These are phyloP conservation scores for Phytophthora ohioensis DNA, from an alignment of 352 stramenopile species.

Conservation along the genomic window DNA sequence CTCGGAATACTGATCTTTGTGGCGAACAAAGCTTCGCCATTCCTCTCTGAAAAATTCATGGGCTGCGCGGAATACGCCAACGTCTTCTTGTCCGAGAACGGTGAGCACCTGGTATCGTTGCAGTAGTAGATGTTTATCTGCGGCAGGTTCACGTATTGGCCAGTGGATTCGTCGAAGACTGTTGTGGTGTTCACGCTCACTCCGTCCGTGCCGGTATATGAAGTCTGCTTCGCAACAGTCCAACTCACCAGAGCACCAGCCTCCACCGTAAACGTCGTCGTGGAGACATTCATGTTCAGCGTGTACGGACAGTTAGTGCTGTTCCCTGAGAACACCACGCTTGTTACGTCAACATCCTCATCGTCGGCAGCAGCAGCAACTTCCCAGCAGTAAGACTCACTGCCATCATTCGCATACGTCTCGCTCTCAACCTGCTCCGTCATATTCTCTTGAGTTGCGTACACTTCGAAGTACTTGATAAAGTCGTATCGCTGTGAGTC, in stretches of 20 bases:
- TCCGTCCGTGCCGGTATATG: constrained; percentile 16
- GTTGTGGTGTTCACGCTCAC: constrained; percentile 43
- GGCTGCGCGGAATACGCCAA: constrained; percentile 39
- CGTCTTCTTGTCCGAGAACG: constrained; percentile 50
- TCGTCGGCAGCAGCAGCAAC: constrained; percentile 40
- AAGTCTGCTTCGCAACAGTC: constrained; percentile 37
- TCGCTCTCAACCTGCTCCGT: constrained; percentile 29
- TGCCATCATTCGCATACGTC: constrained; percentile 38
- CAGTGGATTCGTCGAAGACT: constrained; percentile 44
- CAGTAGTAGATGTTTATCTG: constrained; percentile 58
- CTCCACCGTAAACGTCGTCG: constrained; percentile 32
- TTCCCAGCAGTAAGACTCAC: constrained; percentile 60
- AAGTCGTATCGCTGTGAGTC: constrained; percentile 57
- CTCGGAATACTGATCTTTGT: constrained; percentile 45
- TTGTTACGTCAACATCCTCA: constrained; percentile 30
- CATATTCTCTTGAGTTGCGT: constrained; percentile 44
- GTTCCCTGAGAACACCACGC: constrained; percentile 45
- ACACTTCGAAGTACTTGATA: constrained; percentile 60
- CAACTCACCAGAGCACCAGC: constrained; percentile 36
- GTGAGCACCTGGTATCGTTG: constrained; percentile 49
- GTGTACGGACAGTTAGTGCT: constrained; percentile 55
- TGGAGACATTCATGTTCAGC: constrained; percentile 43
- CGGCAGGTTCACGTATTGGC: constrained; percentile 47
- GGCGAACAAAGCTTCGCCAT: constrained; percentile 32
- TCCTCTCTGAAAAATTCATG: constrained; percentile 41